Percentiles rank a stretch among this genome's conserved stretches.
phyloP scores from a whole-genome alignment of 306 rosid genomes.

The Arachis stenosperma region DNA sequence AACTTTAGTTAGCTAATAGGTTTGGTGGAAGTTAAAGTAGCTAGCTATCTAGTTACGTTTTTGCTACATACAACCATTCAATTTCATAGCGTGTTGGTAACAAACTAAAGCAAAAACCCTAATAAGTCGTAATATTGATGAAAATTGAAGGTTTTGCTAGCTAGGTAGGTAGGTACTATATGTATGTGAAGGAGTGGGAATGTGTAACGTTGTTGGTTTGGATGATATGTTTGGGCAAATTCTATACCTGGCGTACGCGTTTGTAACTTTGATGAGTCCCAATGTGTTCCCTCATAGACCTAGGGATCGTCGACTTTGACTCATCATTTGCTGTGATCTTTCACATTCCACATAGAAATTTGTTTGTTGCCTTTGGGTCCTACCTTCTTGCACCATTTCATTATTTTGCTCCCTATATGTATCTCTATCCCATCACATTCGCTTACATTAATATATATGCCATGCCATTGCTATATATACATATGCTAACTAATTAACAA shows the following conservation, averaged over 20 bases:
- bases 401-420: constrained; percentile 18
- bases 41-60: not conserved
- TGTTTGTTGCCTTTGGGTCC: constrained; percentile 22
- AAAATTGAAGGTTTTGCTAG: too few relatives aligned
- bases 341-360: constrained; percentile 1
- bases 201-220: not conserved
- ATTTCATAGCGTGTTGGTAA: not conserved
- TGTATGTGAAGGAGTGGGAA: not conserved
- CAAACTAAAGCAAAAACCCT: not conserved
- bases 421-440: not conserved
- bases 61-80: not conserved
- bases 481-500: not conserved
- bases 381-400: constrained; percentile 10
- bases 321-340: constrained; percentile 30
- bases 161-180: too few relatives aligned
- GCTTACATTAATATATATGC: constrained; percentile 24
- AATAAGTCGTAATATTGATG: not conserved
- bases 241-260: not conserved
- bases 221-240: not conserved
- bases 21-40: constrained; percentile 1
- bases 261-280: constrained; percentile 25
- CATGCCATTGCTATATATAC: constrained; percentile 19
- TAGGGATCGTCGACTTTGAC: constrained; percentile 31
- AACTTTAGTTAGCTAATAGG: not conserved
- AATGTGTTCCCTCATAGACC: constrained; percentile 20